Evolutionary conservation across 164 flowering plant genomes (phyloP), one percentile per base, ranked within the genome.

Genomic region (Nymphaea colorata): DNA sequence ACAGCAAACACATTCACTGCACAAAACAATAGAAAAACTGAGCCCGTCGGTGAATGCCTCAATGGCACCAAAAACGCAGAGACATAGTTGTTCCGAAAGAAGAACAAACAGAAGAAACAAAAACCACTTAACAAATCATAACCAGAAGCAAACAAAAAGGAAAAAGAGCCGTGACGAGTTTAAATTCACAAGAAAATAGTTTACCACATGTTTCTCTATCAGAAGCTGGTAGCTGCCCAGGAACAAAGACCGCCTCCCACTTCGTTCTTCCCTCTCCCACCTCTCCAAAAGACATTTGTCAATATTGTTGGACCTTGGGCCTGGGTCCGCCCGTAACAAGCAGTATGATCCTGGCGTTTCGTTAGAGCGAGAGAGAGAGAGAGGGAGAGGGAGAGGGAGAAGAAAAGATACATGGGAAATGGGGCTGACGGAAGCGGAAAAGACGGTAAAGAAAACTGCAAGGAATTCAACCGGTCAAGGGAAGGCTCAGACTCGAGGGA

Each of bases 191-290:
- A 25, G 44, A 16, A 4, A 12, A n/a, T 45, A 53, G 67, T 43
- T 41, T 42, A 87, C 97, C 95, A 61, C 87, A 88, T n/a, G 89
- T 84, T 53, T 82, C 90, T 43, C 82, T 76, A 66, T 76, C 82
- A 4, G 79, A 71, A 61, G 79, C 12, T 1, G 82, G 85, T 43
- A 76, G 84, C 70, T 79, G 85, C 18, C 73, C 87, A 3, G 98
- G 93, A 59, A 89, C 69, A 65, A 88, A 79, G 44, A 86, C 16
- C 53, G 88, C 86, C 71, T 85, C 76, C 85, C 87, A 82, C 73
- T 71, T 67, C 83, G 67, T 68, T 68, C 8, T 67, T 10, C 47
- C 55, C 36, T 25, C 36, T 25, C 36, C 36, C 36, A 25, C 36
- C 36, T 25, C 36, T 25, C 36, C 36, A 25, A 25, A 25, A 25